Conservation (phyloP, 1,284 basidiomycete species). For the Rhodofomes roseus region DNA sequence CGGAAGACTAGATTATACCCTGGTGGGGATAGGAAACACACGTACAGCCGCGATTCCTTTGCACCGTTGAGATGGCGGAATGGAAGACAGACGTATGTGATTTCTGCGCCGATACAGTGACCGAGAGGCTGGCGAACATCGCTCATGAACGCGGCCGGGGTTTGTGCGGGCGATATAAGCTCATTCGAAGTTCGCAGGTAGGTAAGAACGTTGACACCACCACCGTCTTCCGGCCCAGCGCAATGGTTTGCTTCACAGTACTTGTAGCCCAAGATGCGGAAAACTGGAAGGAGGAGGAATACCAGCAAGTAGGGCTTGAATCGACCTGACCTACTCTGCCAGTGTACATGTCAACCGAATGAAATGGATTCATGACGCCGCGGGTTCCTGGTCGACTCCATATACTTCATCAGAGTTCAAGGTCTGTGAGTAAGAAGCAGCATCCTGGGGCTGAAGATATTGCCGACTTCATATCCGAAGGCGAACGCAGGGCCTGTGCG, state of each 20-base stretch:
- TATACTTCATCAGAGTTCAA: not conserved
- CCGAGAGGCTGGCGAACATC: not conserved
- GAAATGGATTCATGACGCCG: too few species aligned
- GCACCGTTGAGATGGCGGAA: not conserved
- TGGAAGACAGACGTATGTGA: not conserved
- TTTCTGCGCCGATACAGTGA: not conserved
- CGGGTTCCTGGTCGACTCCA: too few species aligned
- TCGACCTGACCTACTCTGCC: too few species aligned
- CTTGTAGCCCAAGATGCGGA: too few species aligned
- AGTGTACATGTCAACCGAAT: too few species aligned
- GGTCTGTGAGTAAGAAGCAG: not conserved
- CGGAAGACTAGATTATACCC: slow-evolving; percentile 13
- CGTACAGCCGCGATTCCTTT: not conserved
- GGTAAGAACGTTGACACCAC: not conserved
- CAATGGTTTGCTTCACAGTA: too few species aligned
- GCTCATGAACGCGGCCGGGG: not conserved
- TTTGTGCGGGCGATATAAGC: not conserved
- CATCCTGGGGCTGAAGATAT: not conserved
- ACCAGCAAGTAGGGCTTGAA: too few species aligned
- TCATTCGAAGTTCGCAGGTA: not conserved
- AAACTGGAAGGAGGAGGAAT: too few species aligned
- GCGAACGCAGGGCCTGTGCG: too few species aligned
- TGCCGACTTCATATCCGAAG: not conserved
- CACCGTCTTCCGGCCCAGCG: too few species aligned
- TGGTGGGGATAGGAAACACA: not conserved